Base-by-base conservation (phyloP, 164 flowering plant species). In the Sedum album region DNA sequence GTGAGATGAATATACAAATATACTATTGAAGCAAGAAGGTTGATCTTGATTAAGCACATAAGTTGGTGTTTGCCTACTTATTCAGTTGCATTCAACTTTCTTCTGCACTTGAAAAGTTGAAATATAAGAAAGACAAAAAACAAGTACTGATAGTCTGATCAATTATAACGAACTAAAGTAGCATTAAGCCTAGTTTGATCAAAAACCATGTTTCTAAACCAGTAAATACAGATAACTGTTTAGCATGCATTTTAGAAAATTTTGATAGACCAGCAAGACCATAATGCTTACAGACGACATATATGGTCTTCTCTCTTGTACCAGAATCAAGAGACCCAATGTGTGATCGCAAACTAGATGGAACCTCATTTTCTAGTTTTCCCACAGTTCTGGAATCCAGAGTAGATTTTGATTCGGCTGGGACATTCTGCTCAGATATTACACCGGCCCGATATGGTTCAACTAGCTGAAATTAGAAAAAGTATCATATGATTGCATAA, bases 281-380 rank as follows among this genome's bases (percentile, higher is more conserved):
- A 55, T 55, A 38, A 11, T 42, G 83, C 96, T 87, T 83, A 89
- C 96, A 76, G 68, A 87, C 93, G 23, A 89, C 79, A 69, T 88
- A 69, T 88, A 89, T 57, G 61, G 61, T 57, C 61, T 57, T 57
- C 60, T 85, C 95, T 69, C 84, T 84, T 8, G 76, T 75, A 44
- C 84, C 89, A 73, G 72, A 65, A 61, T 82, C 91, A 25, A 83
- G 77, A 65, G 83, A 79, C 53, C 30, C 46, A 53, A 78, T 66
- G 51, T 71, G 80, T 63, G 71, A n/a, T 30, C 65, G 74, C 31
- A 57, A 57, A 57, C 61, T 57, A 25, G 61, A 28, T 57, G 61
- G 61, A 28, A 15, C 17, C 31, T 57, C 61, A 28, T 13, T 57
- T 57, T 11, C 31, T 57, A 25, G 61, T 57, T 57, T 57, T 10